These are phyloP conservation scores for Aureobasidium lini DNA, from an alignment of 2,329 filamentous ascomycete species.

Conservation along the genomic window DNA sequence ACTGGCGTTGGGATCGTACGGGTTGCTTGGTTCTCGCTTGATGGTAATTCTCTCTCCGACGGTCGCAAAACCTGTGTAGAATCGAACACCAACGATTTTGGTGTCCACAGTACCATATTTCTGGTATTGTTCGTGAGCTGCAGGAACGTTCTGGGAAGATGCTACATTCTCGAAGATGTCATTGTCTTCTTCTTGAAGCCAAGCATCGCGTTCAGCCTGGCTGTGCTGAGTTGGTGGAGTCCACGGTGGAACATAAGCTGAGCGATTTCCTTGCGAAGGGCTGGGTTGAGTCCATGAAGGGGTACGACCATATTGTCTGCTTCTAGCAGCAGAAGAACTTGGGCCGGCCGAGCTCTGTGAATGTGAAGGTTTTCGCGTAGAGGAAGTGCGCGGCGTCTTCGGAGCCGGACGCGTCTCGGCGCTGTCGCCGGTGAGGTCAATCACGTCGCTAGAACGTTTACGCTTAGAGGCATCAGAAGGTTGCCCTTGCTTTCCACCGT, in stretches of 20 bases:
- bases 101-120: slow-evolving; percentile 36
- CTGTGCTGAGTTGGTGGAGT: neutral
- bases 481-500: neutral
- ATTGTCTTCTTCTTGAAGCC: slow-evolving; percentile 20
- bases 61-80: slow-evolving; percentile 40
- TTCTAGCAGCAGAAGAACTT: neutral
- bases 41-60: slow-evolving; percentile 49
- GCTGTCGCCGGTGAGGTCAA: slow-evolving; percentile 8
- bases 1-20: slow-evolving; percentile 22
- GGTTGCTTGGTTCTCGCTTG: slow-evolving; percentile 59
- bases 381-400: slow-evolving; percentile 8
- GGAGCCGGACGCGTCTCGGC: neutral
- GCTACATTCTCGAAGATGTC: slow-evolving; percentile 24
- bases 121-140: slow-evolving; percentile 19
- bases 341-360: neutral
- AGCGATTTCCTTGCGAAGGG: neutral
- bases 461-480: slow-evolving; percentile 1
- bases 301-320: neutral
- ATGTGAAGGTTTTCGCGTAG: neutral
- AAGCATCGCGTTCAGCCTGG: slow-evolving; percentile 11
- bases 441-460: slow-evolving; percentile 4
- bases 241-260: neutral
- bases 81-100: slow-evolving; percentile 55
- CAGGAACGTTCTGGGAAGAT: slow-evolving; percentile 21
- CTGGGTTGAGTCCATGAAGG: slow-evolving; percentile 5